phyloP scores from a whole-genome alignment of 495 filamentous ascomycete genomes.

The Penicillium samsonianum region DNA sequence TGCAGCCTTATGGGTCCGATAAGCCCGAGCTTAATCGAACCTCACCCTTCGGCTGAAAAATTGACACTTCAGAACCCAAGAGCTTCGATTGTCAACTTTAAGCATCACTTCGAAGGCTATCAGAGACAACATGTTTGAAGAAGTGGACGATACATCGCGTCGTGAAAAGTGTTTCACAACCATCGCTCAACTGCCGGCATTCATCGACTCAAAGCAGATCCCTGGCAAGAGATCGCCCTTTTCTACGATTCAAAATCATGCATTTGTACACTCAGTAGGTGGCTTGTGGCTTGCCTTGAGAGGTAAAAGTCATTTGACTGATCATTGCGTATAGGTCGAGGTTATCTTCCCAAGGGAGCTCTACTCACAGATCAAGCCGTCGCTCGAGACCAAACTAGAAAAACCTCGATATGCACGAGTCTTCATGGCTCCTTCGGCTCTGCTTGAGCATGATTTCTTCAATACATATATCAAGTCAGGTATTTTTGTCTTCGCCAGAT shows the following conservation, averaged over 20 bases:
- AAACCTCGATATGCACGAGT: slow-evolving; percentile 64
- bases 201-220: slow-evolving; percentile 68
- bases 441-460: slow-evolving; percentile 81
- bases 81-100: neutral
- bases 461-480: slow-evolving; percentile 83
- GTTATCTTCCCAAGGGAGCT: slow-evolving; percentile 71
- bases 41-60: slow-evolving; percentile 16
- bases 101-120: neutral
- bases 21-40: slow-evolving; percentile 34
- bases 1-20: slow-evolving; percentile 24
- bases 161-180: slow-evolving; percentile 76
- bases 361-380: slow-evolving; percentile 56
- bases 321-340: slow-evolving; percentile 59
- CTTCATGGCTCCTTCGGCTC: slow-evolving; percentile 68
- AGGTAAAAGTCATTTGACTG: slow-evolving; percentile 4
- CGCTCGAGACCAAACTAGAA: slow-evolving; percentile 48
- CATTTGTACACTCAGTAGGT: slow-evolving; percentile 75
- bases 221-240: slow-evolving; percentile 75
- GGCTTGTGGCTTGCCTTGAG: neutral
- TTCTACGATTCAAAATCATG: slow-evolving; percentile 62
- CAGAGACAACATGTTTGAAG: slow-evolving; percentile 54
- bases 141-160: slow-evolving; percentile 53
- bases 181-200: slow-evolving; percentile 59
- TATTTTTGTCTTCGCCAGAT: slow-evolving; percentile 34
- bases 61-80: neutral